These are phyloP conservation scores for Aureobasidium musti DNA, from an alignment of 2,329 filamentous ascomycete genomes.

Conservation along the genomic window DNA sequence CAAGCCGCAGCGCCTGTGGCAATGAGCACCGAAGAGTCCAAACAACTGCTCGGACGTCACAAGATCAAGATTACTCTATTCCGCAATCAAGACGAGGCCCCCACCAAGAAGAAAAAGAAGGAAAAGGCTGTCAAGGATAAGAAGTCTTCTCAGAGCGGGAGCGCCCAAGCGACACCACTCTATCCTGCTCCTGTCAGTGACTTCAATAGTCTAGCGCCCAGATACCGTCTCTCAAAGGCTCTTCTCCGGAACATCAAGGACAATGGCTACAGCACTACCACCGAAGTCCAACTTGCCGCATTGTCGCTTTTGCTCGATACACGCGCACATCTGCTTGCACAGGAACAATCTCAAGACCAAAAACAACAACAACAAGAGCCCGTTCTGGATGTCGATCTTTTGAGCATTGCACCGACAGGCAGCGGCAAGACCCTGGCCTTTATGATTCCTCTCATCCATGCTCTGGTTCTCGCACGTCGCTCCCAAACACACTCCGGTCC, in stretches of 20 bases:
- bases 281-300: slow-evolving; percentile 88
- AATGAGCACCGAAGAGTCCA: slow-evolving; percentile 70
- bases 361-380: slow-evolving; percentile 35
- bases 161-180: slow-evolving; percentile 59
- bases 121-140: slow-evolving; percentile 49
- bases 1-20: slow-evolving; percentile 31
- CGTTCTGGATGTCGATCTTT: slow-evolving; percentile 61
- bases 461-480: slow-evolving; percentile 52
- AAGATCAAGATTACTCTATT: slow-evolving; percentile 82
- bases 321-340: not conserved
- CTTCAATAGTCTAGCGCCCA: slow-evolving; percentile 70
- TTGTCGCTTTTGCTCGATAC: slow-evolving; percentile 70
- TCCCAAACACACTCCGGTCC: slow-evolving; percentile 30
- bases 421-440: slow-evolving; percentile 97
- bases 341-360: slow-evolving; percentile 46
- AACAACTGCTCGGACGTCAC: slow-evolving; percentile 73
- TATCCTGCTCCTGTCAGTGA: slow-evolving; percentile 77
- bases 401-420: slow-evolving; percentile 90
- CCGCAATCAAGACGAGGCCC: slow-evolving; percentile 41
- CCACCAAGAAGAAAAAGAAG: slow-evolving; percentile 42
- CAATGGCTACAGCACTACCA: slow-evolving; percentile 87
- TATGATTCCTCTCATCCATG: slow-evolving; percentile 80
- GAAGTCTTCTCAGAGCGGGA: slow-evolving; percentile 37
- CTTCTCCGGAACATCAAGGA: slow-evolving; percentile 75
- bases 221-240: slow-evolving; percentile 71